Evolutionary conservation across 2,329 filamentous ascomycete species (phyloP).

Genomic region (Escovopsis sp.): DNA sequence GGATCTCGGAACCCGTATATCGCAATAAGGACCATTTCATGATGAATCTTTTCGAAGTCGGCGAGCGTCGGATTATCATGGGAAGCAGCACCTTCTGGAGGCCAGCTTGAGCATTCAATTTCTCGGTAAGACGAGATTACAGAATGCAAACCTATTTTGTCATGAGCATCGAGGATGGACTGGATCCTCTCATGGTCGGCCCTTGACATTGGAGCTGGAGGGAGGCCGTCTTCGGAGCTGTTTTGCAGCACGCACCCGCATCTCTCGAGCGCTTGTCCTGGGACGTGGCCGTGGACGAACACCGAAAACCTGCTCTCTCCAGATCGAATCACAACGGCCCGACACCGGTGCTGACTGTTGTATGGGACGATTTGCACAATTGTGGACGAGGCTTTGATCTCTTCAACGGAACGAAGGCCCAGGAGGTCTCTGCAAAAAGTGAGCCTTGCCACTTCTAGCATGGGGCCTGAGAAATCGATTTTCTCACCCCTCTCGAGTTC

Average conservation of each 20-base stretch:
- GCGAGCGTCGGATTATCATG: constrained; percentile 31
- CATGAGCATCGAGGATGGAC: constrained; percentile 39
- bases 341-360: constrained; percentile 36
- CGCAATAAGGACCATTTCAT: constrained; percentile 55
- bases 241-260: constrained; percentile 13
- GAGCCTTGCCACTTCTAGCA: constrained; percentile 38
- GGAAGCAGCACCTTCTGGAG: constrained; percentile 47
- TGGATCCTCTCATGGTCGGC: constrained; percentile 33
- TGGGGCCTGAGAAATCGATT: constrained; percentile 33
- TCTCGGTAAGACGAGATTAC: constrained; percentile 62
- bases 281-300: constrained; percentile 38
- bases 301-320: constrained; percentile 26
- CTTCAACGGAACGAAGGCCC: constrained; percentile 28
- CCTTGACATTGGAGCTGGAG: neutral
- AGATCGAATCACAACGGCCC: constrained; percentile 36
- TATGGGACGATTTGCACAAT: constrained; percentile 35
- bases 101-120: constrained; percentile 53
- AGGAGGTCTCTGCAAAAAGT: constrained; percentile 32
- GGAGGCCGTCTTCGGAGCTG: neutral
- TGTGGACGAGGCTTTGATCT: constrained; percentile 27
- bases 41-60: constrained; percentile 40
- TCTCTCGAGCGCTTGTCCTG: constrained; percentile 33
- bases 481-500: constrained; percentile 29
- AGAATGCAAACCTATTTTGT: constrained; percentile 52
- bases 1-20: constrained; percentile 53